Percentiles rank a stretch among this genome's conserved stretches.
Evolutionary conservation across 2,329 filamentous ascomycete species (phyloP).

Genomic region (Pseudogymnoascus sp.): DNA sequence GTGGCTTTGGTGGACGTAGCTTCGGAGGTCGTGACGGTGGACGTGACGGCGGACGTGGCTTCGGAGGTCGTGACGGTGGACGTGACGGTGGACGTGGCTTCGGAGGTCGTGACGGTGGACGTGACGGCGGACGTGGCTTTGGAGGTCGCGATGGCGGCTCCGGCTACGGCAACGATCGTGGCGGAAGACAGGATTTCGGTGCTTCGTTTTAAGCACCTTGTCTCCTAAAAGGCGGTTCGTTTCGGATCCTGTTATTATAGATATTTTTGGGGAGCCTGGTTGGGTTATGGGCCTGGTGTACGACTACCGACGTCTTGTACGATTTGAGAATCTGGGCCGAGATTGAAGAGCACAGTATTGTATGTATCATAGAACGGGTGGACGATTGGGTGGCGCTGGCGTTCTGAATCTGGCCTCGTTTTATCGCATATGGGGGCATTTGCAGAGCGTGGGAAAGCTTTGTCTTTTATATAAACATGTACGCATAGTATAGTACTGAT

Average conservation of each 20-base stretch:
- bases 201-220: conserved; percentile 5
- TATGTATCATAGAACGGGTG: conserved; percentile 5
- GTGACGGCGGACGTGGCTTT: conserved; percentile 8
- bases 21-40: conserved; percentile 3
- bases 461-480: conserved; percentile 6
- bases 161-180: conserved; percentile 8
- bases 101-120: conserved; percentile 1
- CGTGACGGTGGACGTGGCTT: neutral
- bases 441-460: conserved; percentile 5
- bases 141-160: conserved; percentile 13
- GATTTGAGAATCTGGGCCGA: neutral
- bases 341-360: neutral
- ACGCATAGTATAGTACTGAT: conserved; percentile 6
- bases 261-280: neutral
- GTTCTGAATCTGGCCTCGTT: conserved; percentile 7
- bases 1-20: neutral
- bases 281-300: conserved; percentile 4
- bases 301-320: conserved; percentile 8
- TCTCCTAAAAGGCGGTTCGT: neutral
- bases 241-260: conserved; percentile 9
- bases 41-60: neutral
- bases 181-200: neutral
- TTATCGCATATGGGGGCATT: conserved; percentile 2
- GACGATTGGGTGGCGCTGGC: neutral
- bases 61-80: conserved; percentile 12